Conservation (phyloP, 1,284 basidiomycete species). For the Lignosus rhinocerotis region DNA sequence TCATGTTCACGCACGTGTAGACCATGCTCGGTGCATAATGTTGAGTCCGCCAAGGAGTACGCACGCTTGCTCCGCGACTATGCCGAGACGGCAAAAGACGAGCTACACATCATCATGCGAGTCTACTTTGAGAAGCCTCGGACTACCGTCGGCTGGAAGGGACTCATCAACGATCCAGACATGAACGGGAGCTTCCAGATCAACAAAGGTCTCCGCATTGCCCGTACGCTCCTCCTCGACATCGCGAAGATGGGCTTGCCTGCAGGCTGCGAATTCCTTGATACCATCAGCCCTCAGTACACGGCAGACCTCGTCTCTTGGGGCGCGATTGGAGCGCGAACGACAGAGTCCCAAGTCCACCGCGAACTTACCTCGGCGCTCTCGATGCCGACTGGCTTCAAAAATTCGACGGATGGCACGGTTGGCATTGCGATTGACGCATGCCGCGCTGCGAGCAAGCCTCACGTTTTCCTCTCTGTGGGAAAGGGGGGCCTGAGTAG, state of each 20-base stretch:
- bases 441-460: conserved; percentile 82
- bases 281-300: conserved; percentile 90
- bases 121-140: conserved; percentile 97
- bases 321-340: conserved; percentile 97
- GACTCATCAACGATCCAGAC: conserved; percentile 93
- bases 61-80: conserved; percentile 80
- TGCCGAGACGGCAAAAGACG: conserved; percentile 78
- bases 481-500: conserved; percentile 91
- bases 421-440: conserved; percentile 89
- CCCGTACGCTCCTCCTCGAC: conserved; percentile 86
- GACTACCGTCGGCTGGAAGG: conserved; percentile 98
- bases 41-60: conserved; percentile 83
- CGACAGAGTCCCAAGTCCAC: conserved; percentile 97
- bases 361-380: conserved; percentile 84
- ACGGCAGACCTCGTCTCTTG: conserved; percentile 95
- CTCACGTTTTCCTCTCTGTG: conserved; percentile 92
- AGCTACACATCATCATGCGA: conserved; percentile 95
- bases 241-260: conserved; percentile 86
- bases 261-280: conserved; percentile 87
- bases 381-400: conserved; percentile 88
- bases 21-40: conserved; percentile 92
- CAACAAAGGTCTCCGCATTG: conserved; percentile 94
- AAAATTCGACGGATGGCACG: conserved; percentile 75
- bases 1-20: conserved; percentile 41
- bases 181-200: conserved; percentile 89